Evolutionary conservation across 1,284 basidiomycete genomes (phyloP).

Genomic region (Ceratobasidium sp.): DNA sequence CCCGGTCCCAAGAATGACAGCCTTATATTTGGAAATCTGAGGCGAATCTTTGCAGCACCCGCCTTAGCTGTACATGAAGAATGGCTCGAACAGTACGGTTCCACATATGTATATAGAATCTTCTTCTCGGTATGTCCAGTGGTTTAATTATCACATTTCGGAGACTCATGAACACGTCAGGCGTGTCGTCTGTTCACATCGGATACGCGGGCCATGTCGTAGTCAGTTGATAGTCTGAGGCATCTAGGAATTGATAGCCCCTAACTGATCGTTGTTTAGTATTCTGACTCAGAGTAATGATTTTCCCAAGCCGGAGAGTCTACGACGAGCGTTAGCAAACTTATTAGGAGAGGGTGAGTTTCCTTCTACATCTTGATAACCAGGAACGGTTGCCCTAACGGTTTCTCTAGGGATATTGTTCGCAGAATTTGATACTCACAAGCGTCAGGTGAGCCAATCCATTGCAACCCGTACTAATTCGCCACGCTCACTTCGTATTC

Average conservation of each 20-base stretch:
- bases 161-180: neutral
- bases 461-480: conserved; percentile 1
- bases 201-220: conserved; percentile 29
- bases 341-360: conserved; percentile 24
- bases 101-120: conserved; percentile 45
- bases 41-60: conserved; percentile 60
- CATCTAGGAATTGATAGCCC: neutral
- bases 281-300: neutral
- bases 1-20: conserved; percentile 66
- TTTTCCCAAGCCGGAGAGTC: conserved; percentile 16
- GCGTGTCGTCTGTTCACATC: conserved; percentile 15
- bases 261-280: neutral
- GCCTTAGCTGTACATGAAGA: conserved; percentile 64
- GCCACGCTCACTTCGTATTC: neutral
- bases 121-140: conserved; percentile 48
- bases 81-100: conserved; percentile 71
- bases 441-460: conserved; percentile 44
- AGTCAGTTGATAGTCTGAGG: neutral
- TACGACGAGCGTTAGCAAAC: conserved; percentile 8
- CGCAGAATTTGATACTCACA: conserved; percentile 46
- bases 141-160: too few species aligned
- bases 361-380: neutral
- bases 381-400: neutral
- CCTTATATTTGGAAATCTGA: conserved; percentile 68
- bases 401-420: conserved; percentile 35